These are phyloP conservation scores for Naumovozyma castellii DNA, from an alignment of 805 yeast species.

Conservation along the genomic window DNA sequence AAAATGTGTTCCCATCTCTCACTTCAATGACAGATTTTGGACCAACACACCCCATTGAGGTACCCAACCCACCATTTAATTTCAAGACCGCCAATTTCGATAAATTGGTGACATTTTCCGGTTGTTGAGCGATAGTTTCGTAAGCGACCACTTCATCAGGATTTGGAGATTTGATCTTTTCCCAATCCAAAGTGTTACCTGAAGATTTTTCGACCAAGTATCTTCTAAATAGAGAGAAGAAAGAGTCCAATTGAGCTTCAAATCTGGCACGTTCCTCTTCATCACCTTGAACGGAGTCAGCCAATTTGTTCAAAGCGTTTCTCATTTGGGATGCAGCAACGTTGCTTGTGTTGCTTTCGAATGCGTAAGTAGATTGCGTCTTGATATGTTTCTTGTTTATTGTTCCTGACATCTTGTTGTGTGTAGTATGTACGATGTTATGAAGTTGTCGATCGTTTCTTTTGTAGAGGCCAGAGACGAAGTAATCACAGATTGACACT, in stretches of 20 bases:
- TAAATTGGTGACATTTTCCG: slow-evolving; percentile 38
- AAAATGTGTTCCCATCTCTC: slow-evolving; percentile 94
- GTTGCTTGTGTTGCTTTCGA: slow-evolving; percentile 88
- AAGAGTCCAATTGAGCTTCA: slow-evolving; percentile 79
- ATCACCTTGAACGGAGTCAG: slow-evolving; percentile 62
- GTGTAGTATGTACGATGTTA: background rate
- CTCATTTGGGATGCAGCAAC: slow-evolving; percentile 98
- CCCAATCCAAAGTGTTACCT: slow-evolving; percentile 71
- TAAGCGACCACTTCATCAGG: slow-evolving; percentile 85
- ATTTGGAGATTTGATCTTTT: slow-evolving; percentile 83
- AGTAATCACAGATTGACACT: no score
- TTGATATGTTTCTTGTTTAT: slow-evolving; percentile 32
- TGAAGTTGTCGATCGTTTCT: background rate
- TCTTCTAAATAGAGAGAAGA: slow-evolving; percentile 87
- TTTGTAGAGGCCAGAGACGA: background rate
- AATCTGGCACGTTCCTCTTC: slow-evolving; percentile 45
- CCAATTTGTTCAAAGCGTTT: slow-evolving; percentile 80
- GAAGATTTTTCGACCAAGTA: slow-evolving; percentile 83
- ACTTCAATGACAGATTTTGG: slow-evolving; percentile 93
- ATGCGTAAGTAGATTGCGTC: slow-evolving; percentile 48
- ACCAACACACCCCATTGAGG: slow-evolving; percentile 99
- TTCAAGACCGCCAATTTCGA: slow-evolving; percentile 88
- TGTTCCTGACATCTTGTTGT: slow-evolving; percentile 1
- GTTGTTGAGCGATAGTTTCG: slow-evolving; percentile 33
- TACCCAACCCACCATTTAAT: slow-evolving; percentile 96